phyloP scores from a whole-genome alignment of 1,284 basidiomycete species.

The Cutaneotrichosporon sp. region DNA sequence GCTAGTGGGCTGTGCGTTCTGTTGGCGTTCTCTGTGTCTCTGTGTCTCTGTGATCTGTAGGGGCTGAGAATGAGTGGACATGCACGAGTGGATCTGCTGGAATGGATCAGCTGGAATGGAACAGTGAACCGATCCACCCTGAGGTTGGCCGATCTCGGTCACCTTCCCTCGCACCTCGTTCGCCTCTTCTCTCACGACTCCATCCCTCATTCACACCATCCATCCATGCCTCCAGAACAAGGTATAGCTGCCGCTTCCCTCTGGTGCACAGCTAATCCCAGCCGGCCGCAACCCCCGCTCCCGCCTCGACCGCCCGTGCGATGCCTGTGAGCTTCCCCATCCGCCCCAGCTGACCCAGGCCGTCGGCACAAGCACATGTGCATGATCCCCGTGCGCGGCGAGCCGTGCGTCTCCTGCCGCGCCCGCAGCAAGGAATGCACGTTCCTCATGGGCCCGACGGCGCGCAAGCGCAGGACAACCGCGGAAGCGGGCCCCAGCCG shows the following conservation, averaged over 20 bases:
- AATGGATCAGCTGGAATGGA: too few species aligned
- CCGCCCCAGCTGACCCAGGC: constrained; percentile 20
- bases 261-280: too few species aligned
- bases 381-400: constrained; percentile 30
- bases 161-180: neutral
- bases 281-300: constrained; percentile 13
- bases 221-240: neutral
- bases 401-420: constrained; percentile 34
- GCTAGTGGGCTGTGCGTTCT: too few species aligned
- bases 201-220: neutral
- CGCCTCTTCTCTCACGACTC: neutral
- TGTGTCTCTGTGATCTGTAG: too few species aligned
- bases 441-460: constrained; percentile 32
- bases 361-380: constrained; percentile 36
- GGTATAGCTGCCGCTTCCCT: neutral
- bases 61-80: too few species aligned
- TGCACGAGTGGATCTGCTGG: too few species aligned
- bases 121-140: neutral
- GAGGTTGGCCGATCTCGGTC: constrained; percentile 3
- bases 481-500: neutral
- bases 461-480: constrained; percentile 27
- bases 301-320: constrained; percentile 20
- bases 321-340: constrained; percentile 12
- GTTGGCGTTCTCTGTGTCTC: too few species aligned
- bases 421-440: constrained; percentile 31